phyloP scores from a whole-genome alignment of 1,139 yeast species.

The Yamadazyma triangularis region DNA sequence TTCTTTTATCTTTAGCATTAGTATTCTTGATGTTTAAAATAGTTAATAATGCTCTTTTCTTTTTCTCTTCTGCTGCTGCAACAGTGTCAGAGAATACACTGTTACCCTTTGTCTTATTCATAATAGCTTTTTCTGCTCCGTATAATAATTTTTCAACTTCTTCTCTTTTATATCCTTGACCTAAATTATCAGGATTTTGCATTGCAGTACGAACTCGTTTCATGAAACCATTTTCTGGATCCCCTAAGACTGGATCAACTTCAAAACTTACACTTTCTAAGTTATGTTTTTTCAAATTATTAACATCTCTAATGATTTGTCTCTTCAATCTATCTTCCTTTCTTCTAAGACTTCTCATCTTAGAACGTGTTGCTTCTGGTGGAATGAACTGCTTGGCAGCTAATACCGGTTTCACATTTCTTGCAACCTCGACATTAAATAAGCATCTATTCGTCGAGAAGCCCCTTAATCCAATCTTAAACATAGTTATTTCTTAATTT shows the following conservation, averaged over 20 bases:
- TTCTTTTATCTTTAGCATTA: slow-evolving; percentile 51
- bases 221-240: slow-evolving; percentile 61
- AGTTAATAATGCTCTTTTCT: slow-evolving; percentile 66
- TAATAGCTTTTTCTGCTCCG: slow-evolving; percentile 60
- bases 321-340: slow-evolving; percentile 40
- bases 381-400: slow-evolving; percentile 33
- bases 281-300: slow-evolving; percentile 39
- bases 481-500: not conserved
- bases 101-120: slow-evolving; percentile 26
- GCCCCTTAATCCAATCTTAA: not conserved
- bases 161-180: slow-evolving; percentile 52
- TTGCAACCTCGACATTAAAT: slow-evolving; percentile 2
- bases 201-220: slow-evolving; percentile 62
- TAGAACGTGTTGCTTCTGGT: slow-evolving; percentile 24
- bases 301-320: slow-evolving; percentile 43
- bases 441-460: not conserved
- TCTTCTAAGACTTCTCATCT: slow-evolving; percentile 33
- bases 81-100: slow-evolving; percentile 41
- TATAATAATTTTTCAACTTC: slow-evolving; percentile 74
- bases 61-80: slow-evolving; percentile 47
- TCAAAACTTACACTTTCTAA: slow-evolving; percentile 27
- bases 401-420: slow-evolving; percentile 17
- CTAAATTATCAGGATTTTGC: slow-evolving; percentile 49
- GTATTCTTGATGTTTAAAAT: slow-evolving; percentile 75
- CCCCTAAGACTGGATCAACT: slow-evolving; percentile 79